Evolutionary conservation across 164 flowering plant species (phyloP).

Genomic region (Vitis cinerea): DNA sequence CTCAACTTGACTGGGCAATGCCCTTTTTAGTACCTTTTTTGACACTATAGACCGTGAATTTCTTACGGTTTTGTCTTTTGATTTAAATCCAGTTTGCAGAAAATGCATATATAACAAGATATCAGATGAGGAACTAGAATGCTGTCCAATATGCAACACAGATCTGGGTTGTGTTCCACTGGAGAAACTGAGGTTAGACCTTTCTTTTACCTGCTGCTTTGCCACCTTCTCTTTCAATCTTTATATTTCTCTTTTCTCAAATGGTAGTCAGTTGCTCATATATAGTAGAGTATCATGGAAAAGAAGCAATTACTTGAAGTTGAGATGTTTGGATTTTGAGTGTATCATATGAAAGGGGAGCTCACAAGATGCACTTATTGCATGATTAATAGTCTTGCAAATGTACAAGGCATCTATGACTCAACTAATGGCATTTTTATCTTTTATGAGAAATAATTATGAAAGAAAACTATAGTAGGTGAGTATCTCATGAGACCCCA

Average conservation of each 20-base stretch:
- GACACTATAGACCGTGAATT: neutral
- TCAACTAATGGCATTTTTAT: neutral
- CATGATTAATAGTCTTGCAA: neutral
- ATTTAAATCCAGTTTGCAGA: constrained; percentile 71
- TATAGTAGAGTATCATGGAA: neutral
- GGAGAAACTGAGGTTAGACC: constrained; percentile 78
- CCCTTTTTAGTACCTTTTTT: neutral
- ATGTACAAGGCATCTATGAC: neutral
- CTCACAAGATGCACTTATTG: neutral
- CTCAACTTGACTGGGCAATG: too few relatives aligned
- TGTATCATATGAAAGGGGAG: neutral
- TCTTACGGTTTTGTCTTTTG: constrained; percentile 2
- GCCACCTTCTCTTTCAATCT: neutral
- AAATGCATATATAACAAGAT: constrained; percentile 85
- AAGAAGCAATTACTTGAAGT: neutral
- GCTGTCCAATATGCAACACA: constrained; percentile 84
- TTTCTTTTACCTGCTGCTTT: neutral
- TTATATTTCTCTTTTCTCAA: neutral
- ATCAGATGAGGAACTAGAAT: constrained; percentile 76
- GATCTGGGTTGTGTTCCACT: constrained; percentile 83
- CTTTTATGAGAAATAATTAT: neutral
- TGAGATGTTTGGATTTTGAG: neutral
- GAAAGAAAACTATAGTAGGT: too few relatives aligned
- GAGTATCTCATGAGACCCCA: too few relatives aligned
- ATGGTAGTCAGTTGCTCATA: neutral